Evolutionary conservation across 2,329 filamentous ascomycete genomes (phyloP).

Genomic region (Alternaria dauci): DNA sequence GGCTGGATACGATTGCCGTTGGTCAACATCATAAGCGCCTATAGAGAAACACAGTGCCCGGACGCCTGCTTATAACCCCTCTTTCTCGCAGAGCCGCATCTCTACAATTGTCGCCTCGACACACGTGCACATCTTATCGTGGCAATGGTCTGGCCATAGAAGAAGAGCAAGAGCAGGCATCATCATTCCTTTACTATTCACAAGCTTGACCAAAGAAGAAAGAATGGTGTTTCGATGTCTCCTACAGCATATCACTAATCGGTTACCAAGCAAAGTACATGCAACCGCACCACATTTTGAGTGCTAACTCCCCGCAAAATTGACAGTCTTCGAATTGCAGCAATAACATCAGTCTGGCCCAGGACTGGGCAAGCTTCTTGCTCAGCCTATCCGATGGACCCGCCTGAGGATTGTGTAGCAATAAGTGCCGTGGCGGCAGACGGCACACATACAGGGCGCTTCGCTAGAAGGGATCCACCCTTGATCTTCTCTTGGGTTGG

Average conservation of each 20-base stretch:
- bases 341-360: background rate
- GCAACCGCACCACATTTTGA: background rate
- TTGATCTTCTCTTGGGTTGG: slow-evolving; percentile 24
- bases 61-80: slow-evolving; percentile 29
- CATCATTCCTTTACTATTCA: background rate
- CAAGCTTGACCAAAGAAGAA: background rate
- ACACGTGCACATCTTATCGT: slow-evolving; percentile 22
- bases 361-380: slow-evolving; percentile 7
- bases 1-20: slow-evolving; percentile 5
- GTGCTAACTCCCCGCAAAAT: background rate
- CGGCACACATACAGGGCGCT: slow-evolving; percentile 23
- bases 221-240: background rate
- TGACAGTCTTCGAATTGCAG: background rate
- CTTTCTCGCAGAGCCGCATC: slow-evolving; percentile 34
- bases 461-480: slow-evolving; percentile 28
- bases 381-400: slow-evolving; percentile 11
- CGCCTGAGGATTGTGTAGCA: slow-evolving; percentile 11
- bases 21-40: slow-evolving; percentile 24
- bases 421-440: slow-evolving; percentile 15
- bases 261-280: background rate
- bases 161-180: background rate
- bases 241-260: background rate
- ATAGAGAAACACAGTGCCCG: slow-evolving; percentile 12
- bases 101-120: slow-evolving; percentile 1
- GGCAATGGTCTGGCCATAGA: slow-evolving; percentile 12